phyloP scores from a whole-genome alignment of 441 rosid genomes.

The Gossypium trilobum region DNA sequence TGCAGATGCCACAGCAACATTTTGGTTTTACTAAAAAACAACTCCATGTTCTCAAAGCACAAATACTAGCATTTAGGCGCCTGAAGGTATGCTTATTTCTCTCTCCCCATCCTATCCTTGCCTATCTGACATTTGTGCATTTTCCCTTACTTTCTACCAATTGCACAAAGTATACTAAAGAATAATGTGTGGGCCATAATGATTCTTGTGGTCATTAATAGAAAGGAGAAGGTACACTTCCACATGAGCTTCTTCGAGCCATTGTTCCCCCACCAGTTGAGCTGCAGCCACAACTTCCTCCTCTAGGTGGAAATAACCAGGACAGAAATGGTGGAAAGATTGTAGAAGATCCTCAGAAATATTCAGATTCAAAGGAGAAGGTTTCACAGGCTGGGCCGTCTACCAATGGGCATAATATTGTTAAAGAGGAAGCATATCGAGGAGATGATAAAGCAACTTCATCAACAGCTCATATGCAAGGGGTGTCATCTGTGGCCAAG shows the following conservation, averaged over 20 bases:
- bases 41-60: constrained; percentile 95
- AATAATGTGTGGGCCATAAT: constrained; percentile 13
- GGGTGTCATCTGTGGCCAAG: constrained; percentile 38
- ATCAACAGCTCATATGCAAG: constrained; percentile 38
- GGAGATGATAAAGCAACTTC: constrained; percentile 54
- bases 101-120: constrained; percentile 11
- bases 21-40: constrained; percentile 85
- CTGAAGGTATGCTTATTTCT: constrained; percentile 51
- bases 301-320: constrained; percentile 52
- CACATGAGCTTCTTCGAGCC: constrained; percentile 90
- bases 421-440: constrained; percentile 55
- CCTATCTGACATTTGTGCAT: neutral
- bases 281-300: constrained; percentile 43
- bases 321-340: constrained; percentile 53
- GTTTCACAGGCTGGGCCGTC: constrained; percentile 41
- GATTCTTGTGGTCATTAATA: constrained; percentile 28
- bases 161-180: constrained; percentile 6
- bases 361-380: constrained; percentile 50
- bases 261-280: constrained; percentile 90
- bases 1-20: constrained; percentile 47
- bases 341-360: constrained; percentile 52
- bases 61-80: constrained; percentile 92
- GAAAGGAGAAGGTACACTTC: constrained; percentile 96
- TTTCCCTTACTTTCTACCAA: neutral
- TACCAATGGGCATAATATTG: constrained; percentile 33